Evolutionary conservation across 352 stramenopile genomes (phyloP).

Genomic region (Globisporangium alternatum): DNA sequence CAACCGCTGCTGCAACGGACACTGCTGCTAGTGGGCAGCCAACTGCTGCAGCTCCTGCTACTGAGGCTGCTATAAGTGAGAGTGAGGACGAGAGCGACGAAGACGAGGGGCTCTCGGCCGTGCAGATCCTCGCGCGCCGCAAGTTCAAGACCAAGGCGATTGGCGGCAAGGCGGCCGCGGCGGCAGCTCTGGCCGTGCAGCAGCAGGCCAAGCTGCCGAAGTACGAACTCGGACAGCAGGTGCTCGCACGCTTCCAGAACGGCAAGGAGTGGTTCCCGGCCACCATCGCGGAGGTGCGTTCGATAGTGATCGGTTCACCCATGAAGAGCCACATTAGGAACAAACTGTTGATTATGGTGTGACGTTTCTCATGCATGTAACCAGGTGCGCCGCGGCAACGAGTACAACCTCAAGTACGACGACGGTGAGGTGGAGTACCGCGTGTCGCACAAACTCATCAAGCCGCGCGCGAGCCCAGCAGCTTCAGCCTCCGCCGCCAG

Average conservation of each 20-base stretch:
- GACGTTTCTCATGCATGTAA: not conserved
- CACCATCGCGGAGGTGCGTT: constrained; percentile 50
- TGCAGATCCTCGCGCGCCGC: constrained; percentile 55
- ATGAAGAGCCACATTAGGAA: not conserved
- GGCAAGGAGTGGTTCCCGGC: constrained; percentile 63
- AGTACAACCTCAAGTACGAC: constrained; percentile 79
- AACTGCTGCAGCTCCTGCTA: not conserved
- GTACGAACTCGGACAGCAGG: constrained; percentile 39
- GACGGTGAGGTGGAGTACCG: constrained; percentile 71
- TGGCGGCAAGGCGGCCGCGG: constrained; percentile 23
- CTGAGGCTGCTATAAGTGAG: not conserved
- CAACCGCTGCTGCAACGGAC: not conserved
- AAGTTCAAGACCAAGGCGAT: constrained; percentile 65
- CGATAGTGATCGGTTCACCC: too few species aligned
- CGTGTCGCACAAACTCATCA: constrained; percentile 57
- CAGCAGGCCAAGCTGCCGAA: constrained; percentile 14
- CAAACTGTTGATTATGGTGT: not conserved
- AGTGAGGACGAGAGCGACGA: constrained; percentile 43
- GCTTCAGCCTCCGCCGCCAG: not conserved
- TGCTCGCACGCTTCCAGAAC: constrained; percentile 60
- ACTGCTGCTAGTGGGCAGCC: not conserved
- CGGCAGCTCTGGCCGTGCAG: constrained; percentile 15
- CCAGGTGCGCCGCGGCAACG: constrained; percentile 51
- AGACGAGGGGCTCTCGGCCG: constrained; percentile 55
- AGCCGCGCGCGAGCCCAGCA: constrained; percentile 1